These are phyloP conservation scores for Takakia lepidozioides DNA, from an alignment of 225 moss, liverwort and hornwort genomes.

Conservation along the genomic window DNA sequence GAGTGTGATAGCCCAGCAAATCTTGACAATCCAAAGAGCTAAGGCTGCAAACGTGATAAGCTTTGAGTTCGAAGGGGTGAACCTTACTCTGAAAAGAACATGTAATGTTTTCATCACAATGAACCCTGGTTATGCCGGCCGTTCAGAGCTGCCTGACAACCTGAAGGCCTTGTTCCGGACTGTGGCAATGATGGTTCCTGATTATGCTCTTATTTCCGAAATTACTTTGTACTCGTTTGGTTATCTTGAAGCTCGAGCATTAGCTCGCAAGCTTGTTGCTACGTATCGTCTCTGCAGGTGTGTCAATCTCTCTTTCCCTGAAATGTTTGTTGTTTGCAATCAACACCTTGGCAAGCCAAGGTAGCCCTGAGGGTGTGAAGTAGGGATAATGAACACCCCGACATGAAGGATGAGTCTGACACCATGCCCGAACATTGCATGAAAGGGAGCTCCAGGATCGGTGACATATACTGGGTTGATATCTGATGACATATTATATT, in stretches of 20 bases:
- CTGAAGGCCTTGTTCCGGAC: conserved; percentile 60
- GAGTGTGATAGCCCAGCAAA: conserved; percentile 71
- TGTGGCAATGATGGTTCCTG: conserved; percentile 82
- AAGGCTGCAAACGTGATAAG: conserved; percentile 38
- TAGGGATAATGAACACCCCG: no score
- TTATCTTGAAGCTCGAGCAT: conserved; percentile 46
- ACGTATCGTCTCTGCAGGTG: conserved; percentile 68
- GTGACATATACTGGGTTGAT: no score
- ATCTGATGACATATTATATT: no score
- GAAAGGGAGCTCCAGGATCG: no score
- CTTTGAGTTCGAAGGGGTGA: conserved; percentile 63
- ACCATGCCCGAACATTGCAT: no score
- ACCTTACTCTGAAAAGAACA: conserved; percentile 36
- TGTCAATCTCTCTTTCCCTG: no score
- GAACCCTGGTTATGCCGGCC: conserved; percentile 72
- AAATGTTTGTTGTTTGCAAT: no score
- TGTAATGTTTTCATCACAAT: conserved; percentile 76
- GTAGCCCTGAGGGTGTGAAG: no score
- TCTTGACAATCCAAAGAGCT: conserved; percentile 63
- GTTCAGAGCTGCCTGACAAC: conserved; percentile 59
- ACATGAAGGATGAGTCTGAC: no score
- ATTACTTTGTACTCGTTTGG: conserved; percentile 66
- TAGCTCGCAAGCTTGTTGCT: conserved; percentile 65
- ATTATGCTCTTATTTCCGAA: conserved; percentile 66
- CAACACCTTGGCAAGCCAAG: no score